These are phyloP conservation scores for Aspergillus pseudoterreus DNA, from an alignment of 2,329 filamentous ascomycete species.

Conservation along the genomic window DNA sequence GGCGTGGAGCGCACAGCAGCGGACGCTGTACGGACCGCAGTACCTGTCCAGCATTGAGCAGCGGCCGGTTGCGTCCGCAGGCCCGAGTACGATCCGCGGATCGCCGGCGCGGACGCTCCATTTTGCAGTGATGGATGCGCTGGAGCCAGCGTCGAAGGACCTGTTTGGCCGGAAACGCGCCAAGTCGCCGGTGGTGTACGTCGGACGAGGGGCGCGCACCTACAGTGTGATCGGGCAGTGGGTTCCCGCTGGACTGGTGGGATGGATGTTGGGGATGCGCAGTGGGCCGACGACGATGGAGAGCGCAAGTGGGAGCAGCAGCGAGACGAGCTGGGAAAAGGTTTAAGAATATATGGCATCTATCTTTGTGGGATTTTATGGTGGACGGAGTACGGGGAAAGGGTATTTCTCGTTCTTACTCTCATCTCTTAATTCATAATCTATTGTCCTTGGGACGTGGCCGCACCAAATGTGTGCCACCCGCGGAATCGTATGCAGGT, in stretches of 20 bases:
- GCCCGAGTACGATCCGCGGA: conserved; percentile 50
- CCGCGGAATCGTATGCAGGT: not conserved
- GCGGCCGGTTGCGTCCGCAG: conserved; percentile 35
- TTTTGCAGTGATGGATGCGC: conserved; percentile 83
- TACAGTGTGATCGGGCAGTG: conserved; percentile 84
- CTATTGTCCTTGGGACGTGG: too few species aligned
- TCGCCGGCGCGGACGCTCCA: conserved; percentile 76
- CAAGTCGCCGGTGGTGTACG: conserved; percentile 61
- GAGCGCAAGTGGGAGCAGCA: conserved; percentile 28
- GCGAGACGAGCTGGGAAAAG: conserved; percentile 35
- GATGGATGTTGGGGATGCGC: conserved; percentile 86
- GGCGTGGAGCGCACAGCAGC: conserved; percentile 56
- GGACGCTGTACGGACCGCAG: conserved; percentile 46
- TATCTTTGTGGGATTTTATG: not conserved
- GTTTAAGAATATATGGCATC: conserved; percentile 14
- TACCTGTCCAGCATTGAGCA: conserved; percentile 44
- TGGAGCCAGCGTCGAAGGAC: conserved; percentile 52
- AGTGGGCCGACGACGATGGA: conserved; percentile 19
- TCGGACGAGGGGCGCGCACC: conserved; percentile 77
- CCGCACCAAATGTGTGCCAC: not conserved
- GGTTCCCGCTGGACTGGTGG: conserved; percentile 73
- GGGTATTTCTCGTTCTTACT: not conserved
- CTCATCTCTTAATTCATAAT: not conserved
- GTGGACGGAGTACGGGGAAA: too few species aligned
- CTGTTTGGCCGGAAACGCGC: conserved; percentile 36